Evolutionary conservation across 306 rosid genomes (phyloP).

Genomic region (Vigna angularis): DNA sequence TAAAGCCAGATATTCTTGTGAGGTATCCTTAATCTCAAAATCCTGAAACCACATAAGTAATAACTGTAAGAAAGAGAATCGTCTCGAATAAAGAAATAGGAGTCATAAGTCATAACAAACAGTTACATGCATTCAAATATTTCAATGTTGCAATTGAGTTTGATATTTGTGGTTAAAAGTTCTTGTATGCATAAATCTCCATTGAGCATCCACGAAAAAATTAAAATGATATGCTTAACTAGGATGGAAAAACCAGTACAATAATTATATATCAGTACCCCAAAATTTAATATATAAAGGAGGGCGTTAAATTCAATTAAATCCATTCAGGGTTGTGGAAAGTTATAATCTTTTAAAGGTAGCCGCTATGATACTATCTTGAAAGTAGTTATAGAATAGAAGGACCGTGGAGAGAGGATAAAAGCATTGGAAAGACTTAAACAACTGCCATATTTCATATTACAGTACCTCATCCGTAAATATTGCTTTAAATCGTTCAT

Average conservation of each 20-base stretch:
- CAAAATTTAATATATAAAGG: background rate
- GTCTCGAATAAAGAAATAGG: conserved; percentile 2
- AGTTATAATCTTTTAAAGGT: background rate
- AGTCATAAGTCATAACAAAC: conserved; percentile 2
- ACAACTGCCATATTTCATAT: conserved; percentile 29
- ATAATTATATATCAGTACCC: conserved; percentile 3
- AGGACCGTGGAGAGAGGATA: background rate
- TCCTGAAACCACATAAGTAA: conserved; percentile 55
- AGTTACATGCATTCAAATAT: conserved; percentile 2
- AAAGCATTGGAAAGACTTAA: conserved; percentile 13
- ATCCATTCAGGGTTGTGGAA: background rate
- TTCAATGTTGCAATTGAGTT: conserved; percentile 23
- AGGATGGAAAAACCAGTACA: background rate
- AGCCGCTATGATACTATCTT: background rate
- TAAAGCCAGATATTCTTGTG: conserved; percentile 76
- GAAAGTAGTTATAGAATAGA: conserved; percentile 13
- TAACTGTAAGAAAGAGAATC: conserved; percentile 25
- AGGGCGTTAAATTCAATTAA: background rate
- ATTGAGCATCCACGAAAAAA: conserved; percentile 1
- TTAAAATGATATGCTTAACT: background rate
- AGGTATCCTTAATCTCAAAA: conserved; percentile 72
- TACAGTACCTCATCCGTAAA: conserved; percentile 70
- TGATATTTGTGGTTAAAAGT: conserved; percentile 20
- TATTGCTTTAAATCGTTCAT: conserved; percentile 70
- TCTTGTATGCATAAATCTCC: conserved; percentile 18